Evolutionary conservation across 139 green algal species (phyloP).

Genomic region (Chlamydomonas eustigma): DNA sequence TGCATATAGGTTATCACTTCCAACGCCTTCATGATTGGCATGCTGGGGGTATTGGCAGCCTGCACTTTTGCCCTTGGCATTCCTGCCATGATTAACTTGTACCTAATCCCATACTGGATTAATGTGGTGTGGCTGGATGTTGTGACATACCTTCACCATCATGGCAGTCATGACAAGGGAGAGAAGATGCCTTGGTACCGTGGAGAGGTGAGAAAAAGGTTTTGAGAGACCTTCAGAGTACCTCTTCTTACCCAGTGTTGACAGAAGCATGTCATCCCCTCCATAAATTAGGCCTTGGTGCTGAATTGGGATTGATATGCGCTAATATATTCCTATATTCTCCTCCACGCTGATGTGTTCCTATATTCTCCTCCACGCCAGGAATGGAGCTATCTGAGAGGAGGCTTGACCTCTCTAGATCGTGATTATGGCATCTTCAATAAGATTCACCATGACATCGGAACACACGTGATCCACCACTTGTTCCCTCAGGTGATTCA

Average conservation of each 20-base stretch:
- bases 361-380: slow-evolving; percentile 21
- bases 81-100: slow-evolving; percentile 81
- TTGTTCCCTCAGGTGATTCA: slow-evolving; percentile 85
- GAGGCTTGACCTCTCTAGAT: slow-evolving; percentile 88
- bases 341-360: neutral
- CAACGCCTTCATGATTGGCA: slow-evolving; percentile 75
- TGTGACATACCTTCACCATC: slow-evolving; percentile 96
- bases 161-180: slow-evolving; percentile 64
- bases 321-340: neutral
- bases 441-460: slow-evolving; percentile 96
- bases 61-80: slow-evolving; percentile 68
- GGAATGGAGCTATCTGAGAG: slow-evolving; percentile 93
- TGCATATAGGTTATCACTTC: slow-evolving; percentile 49
- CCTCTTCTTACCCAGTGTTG: neutral
- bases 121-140: slow-evolving; percentile 92
- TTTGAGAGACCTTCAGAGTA: neutral
- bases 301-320: too few species aligned
- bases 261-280: too few species aligned
- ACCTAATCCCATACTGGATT: slow-evolving; percentile 87
- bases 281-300: too few species aligned
- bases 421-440: slow-evolving; percentile 96
- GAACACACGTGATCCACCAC: slow-evolving; percentile 93
- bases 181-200: slow-evolving; percentile 93
- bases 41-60: slow-evolving; percentile 75
- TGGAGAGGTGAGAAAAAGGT: slow-evolving; percentile 37